phyloP scores from a whole-genome alignment of 495 filamentous ascomycete species.

The Penicillium mononematosum region DNA sequence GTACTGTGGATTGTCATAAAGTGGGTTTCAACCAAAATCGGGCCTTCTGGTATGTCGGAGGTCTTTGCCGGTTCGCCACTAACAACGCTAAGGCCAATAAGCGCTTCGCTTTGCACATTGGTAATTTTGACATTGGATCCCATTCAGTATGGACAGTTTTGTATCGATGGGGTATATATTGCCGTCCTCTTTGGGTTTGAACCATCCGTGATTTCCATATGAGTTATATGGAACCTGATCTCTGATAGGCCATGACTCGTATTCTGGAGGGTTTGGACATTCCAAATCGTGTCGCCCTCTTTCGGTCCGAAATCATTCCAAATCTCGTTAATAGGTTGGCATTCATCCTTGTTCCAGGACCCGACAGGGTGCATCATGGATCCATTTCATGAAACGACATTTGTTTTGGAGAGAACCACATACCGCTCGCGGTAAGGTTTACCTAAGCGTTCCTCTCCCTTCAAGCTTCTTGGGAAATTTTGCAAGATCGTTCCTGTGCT shows the following conservation, averaged over 20 bases:
- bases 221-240: too few relatives aligned
- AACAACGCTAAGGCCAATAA: neutral
- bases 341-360: neutral
- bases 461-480: neutral
- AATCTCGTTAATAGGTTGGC: neutral
- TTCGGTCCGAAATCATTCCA: neutral
- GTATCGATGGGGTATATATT: neutral
- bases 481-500: neutral
- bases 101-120: neutral
- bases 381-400: neutral
- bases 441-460: neutral
- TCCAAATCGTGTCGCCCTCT: neutral
- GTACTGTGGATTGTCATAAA: neutral
- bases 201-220: too few relatives aligned
- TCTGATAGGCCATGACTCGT: neutral
- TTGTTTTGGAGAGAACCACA: neutral
- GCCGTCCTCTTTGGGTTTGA: neutral
- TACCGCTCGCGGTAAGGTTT: neutral
- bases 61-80: conserved; percentile 34
- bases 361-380: neutral
- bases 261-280: neutral
- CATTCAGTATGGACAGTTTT: neutral
- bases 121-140: neutral
- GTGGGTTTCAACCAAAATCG: conserved; percentile 18
- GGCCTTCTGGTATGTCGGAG: conserved; percentile 42